Evolutionary conservation across 495 filamentous ascomycete species (phyloP), one percentile per base, ranked within the genome.

Genomic region (Parathielavia hyrcaniae): DNA sequence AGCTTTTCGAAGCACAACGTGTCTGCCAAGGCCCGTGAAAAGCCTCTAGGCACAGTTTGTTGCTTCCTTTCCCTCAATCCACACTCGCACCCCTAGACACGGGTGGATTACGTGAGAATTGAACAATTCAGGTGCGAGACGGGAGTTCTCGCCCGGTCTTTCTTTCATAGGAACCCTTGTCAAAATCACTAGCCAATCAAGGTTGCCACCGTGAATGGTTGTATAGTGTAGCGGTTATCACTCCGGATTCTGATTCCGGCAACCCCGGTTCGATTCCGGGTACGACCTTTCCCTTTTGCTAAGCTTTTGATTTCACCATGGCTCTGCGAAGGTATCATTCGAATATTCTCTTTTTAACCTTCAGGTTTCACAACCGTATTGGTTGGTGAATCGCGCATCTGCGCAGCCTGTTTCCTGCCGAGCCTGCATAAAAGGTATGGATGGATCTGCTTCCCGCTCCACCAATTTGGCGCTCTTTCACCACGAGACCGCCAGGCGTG

Each of bases 241-340:
- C 60, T 58, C 60, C 60, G 46, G 60, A 62, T 62, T 62, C 60
- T 62, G 60, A 59, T 53, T 45, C 60, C 44, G 60, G 60, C 44
- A 61, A 61, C 60, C 60, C 60, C 60, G 60, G 60, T 62, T 62
- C 60, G 60, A 62, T 49, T 62, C 60, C 60, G 60, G 60, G 60
- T 34, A 56, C 50, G 60, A 62, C 60, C 60, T 62, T 13, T 39
- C 38, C 36, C 47, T 61, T 61, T 57, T 54, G 36, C 13, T 16
- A 1, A 22, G 36, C 50, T 50, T 44, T 50, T 55, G 26, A 1
- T 40, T 52, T 39, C 12, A 2, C 19, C 0, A 17, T n/a, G n/a
- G n/a, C n/a, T n/a, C n/a, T n/a, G n/a, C n/a, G n/a, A n/a, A n/a
- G n/a, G n/a, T n/a, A n/a, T n/a, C n/a, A n/a, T n/a, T n/a, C n/a